phyloP scores from a whole-genome alignment of 225 moss, liverwort and hornwort genomes.

The Sphagnum contortum region DNA sequence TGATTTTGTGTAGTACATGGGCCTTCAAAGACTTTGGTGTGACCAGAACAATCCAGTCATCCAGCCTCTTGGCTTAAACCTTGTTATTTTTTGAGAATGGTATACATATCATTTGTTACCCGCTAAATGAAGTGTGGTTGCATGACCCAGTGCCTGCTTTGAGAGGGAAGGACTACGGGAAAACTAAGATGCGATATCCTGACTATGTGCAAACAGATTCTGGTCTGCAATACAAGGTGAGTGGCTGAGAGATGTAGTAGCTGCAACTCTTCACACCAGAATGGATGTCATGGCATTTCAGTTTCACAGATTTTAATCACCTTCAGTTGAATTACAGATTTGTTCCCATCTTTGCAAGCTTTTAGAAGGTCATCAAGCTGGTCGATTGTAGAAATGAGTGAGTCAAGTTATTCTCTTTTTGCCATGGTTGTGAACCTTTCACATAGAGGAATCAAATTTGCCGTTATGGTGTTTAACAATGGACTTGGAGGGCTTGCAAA shows the following conservation, averaged over 20 bases:
- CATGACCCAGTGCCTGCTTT: slow-evolving; percentile 86
- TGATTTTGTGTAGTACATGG: neutral
- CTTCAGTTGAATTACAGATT: too few relatives aligned
- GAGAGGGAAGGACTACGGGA: slow-evolving; percentile 98
- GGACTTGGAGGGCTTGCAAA: too few relatives aligned
- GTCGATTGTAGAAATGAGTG: too few relatives aligned
- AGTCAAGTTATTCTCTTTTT: too few relatives aligned
- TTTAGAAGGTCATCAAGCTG: too few relatives aligned
- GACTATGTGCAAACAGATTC: slow-evolving; percentile 75
- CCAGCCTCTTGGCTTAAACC: neutral
- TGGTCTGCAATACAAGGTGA: slow-evolving; percentile 91
- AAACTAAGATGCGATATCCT: slow-evolving; percentile 82
- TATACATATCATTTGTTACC: slow-evolving; percentile 11
- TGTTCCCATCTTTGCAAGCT: too few relatives aligned
- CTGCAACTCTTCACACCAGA: neutral
- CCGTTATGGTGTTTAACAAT: too few relatives aligned
- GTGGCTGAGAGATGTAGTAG: too few relatives aligned
- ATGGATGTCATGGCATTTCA: neutral
- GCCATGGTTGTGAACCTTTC: too few relatives aligned
- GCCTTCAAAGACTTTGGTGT: neutral
- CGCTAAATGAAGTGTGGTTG: slow-evolving; percentile 33
- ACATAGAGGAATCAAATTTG: too few relatives aligned
- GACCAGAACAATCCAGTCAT: too few relatives aligned
- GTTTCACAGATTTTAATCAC: too few relatives aligned
- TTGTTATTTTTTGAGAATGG: neutral